Conservation (phyloP, 176 grass and related monocot species). For the Themeda triandra region DNA sequence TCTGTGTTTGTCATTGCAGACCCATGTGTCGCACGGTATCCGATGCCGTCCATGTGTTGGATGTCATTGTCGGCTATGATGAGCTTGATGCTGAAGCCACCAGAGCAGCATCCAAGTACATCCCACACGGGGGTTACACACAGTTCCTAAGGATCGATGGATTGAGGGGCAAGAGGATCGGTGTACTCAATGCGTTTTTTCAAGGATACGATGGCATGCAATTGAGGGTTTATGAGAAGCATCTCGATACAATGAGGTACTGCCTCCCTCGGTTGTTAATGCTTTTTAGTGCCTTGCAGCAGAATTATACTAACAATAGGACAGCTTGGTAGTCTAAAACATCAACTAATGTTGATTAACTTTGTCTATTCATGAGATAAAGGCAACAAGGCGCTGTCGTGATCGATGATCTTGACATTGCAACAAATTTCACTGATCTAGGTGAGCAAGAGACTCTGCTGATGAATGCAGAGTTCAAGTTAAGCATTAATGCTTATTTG, state of each 20-base stretch:
- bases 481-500: constrained; percentile 49
- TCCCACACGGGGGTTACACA: constrained; percentile 43
- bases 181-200: constrained; percentile 31
- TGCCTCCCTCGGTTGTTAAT: too few relatives aligned
- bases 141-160: constrained; percentile 55
- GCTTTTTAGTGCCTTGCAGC: too few relatives aligned
- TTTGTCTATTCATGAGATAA: neutral
- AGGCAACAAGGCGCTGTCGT: constrained; percentile 46
- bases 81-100: constrained; percentile 38
- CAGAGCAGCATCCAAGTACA: constrained; percentile 34
- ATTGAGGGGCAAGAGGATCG: constrained; percentile 51
- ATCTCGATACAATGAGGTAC: constrained; percentile 51
- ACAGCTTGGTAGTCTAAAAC: too few relatives aligned
- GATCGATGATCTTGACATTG: constrained; percentile 32
- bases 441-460: neutral
- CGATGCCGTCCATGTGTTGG: constrained; percentile 52
- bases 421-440: constrained; percentile 18
- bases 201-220: neutral
- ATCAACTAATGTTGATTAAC: too few relatives aligned
- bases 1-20: neutral
- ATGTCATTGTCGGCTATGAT: constrained; percentile 59
- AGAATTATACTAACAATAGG: too few relatives aligned
- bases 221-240: constrained; percentile 13
- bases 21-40: constrained; percentile 53
- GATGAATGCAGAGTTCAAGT: constrained; percentile 52